A percentile compares a stretch with the other conserved stretches of the same genome.
Evolutionary conservation across 768 basidiomycete genomes (phyloP).

Genomic region (Termitomyces sp.): DNA sequence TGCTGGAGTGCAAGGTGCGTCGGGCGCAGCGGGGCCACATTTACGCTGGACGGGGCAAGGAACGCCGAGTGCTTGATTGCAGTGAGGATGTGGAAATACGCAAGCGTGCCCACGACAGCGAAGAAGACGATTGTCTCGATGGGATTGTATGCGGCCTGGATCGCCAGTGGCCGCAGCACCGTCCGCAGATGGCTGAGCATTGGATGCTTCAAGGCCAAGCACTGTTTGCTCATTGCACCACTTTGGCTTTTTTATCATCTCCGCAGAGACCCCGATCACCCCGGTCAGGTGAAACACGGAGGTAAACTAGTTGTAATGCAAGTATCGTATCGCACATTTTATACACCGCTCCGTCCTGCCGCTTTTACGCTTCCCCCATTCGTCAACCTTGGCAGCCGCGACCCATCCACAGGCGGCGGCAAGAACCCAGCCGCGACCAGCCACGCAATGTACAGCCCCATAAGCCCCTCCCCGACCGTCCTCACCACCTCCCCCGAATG

Average conservation of each 20-base stretch:
- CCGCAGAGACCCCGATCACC: no score
- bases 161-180: conserved; percentile 61
- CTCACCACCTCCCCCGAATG: conserved; percentile 30
- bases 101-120: conserved; percentile 84
- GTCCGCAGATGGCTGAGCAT: conserved; percentile 45
- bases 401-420: conserved; percentile 38
- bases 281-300: no score
- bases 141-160: conserved; percentile 68
- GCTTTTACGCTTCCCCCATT: conserved; percentile 45
- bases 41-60: conserved; percentile 53
- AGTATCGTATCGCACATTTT: conserved; percentile 1
- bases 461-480: conserved; percentile 70
- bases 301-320: no score
- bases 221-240: no score
- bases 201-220: not conserved
- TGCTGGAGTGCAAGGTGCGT: conserved; percentile 49
- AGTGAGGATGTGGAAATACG: conserved; percentile 90
- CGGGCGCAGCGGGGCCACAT: conserved; percentile 41
- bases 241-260: not conserved
- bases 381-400: conserved; percentile 41
- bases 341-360: conserved; percentile 63
- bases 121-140: conserved; percentile 91
- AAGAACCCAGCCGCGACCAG: conserved; percentile 83
- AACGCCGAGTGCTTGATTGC: conserved; percentile 88
- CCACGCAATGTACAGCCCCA: conserved; percentile 93